Evolutionary conservation across 2,329 filamentous ascomycete species (phyloP), one percentile per base, ranked within the genome.

Genomic region (Pyricularia sp.): DNA sequence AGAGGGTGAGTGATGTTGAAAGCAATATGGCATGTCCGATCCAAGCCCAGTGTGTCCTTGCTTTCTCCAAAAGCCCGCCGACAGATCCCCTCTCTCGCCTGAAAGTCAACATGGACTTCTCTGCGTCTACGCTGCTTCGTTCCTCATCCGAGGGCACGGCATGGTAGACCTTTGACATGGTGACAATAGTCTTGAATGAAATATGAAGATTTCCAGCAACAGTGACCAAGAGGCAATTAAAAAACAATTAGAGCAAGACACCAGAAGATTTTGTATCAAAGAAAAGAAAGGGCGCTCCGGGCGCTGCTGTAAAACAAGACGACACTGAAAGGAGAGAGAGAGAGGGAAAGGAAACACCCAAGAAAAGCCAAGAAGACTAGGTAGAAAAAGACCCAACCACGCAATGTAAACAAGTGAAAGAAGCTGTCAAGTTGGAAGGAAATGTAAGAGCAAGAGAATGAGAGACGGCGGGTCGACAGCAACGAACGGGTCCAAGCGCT

Each of bases 21-120:
- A 83, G 69, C 25, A 82, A 75, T 11, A 81, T 66, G 9, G 75
- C 77, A 69, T 82, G 81, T 10, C 72, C 76, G 26, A 81, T 71
- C 80, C 80, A 82, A 66, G 73, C 70, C 80, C 79, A 81, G 71
- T 79, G 70, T 66, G 66, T 70, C 23, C 64, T 66, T 17, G 69
- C 5, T 5, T 66, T 70, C 20, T 70, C 72, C 17, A 69, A 64
- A 67, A 66, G 20, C 23, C 71, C 30, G 66, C 42, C 59, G 69
- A 36, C n/a, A 50, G 12, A 20, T 67, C 67, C 61, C 31, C 70
- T 69, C 5, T 71, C 55, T 23, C 69, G 23, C 65, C 69, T 58
- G n/a, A 31, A n/a, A n/a, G 30, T 25, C n/a, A 66, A 26, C 5
- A 69, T 66, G 5, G 65, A 66, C 69, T 74, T 75, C 66, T 75